Base-by-base conservation (phyloP, 1,139 yeast species). In the Geotrichum aggregatum region DNA sequence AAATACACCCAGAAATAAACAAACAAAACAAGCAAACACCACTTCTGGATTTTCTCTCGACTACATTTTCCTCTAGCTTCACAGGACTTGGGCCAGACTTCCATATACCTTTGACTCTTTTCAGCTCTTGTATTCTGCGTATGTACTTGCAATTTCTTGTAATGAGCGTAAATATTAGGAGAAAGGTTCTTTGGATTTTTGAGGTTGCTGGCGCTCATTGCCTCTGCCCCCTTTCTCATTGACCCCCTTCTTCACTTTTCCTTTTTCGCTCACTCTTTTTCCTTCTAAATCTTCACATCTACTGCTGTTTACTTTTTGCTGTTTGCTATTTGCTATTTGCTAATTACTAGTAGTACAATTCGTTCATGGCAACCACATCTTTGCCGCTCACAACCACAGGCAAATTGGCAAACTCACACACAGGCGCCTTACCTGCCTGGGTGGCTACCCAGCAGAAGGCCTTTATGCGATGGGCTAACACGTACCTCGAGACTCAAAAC, bases 401-500 rank as follows among this genome's bases (percentile, higher is more conserved):
- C 46, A 43, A 28, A 24, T 24, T 30, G 38, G 46, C 26, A 14
- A 30, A 19, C 38, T 16, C 19, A 30, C 36, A 43, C 38, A 10
- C 36, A 8, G 50, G 31, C 6, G 38, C 34, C 24, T 46, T 64
- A 5, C 70, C 72, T 1, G 68, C 62, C 19, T 71, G 74, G 74
- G 67, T 71, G 4, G 70, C 69, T 22, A 68, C 73, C 8, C 74
- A 71, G 59, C 70, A 68, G 54, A 69, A 68, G 58, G 73, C 73
- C 3, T 71, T 71, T 49, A 49, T 68, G 52, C 60, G 74, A 44
- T 71, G 74, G 74, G 70, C 70, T 16, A 71, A 71, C 58, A 66
- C 71, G 16, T 65, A 69, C 44, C 57, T 68, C 13, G 70, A 68
- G 46, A 45, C 65, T 3, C 57, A 60, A 30, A 60, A 60, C 14